phyloP scores from a whole-genome alignment of 1,284 basidiomycete species.

The Melampsora americana region DNA sequence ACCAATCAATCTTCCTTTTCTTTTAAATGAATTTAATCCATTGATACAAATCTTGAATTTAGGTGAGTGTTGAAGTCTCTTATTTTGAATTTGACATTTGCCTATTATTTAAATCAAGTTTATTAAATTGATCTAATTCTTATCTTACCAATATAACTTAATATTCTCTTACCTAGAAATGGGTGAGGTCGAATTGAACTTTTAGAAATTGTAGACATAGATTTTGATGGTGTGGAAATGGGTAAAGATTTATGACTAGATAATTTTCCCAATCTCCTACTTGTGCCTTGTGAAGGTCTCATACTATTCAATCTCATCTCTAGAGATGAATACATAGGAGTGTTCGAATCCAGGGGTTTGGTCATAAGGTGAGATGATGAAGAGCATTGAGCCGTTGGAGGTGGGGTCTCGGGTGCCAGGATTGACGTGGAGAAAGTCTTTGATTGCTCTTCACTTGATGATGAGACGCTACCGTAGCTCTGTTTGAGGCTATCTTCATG shows the following conservation, averaged over 20 bases:
- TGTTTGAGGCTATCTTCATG: no score
- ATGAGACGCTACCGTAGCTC: no score
- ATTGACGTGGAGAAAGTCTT: no score
- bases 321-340: not conserved
- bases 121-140: not conserved
- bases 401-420: no score
- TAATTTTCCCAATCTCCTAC: not conserved
- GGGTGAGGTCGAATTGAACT: not conserved
- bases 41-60: not conserved
- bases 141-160: not conserved
- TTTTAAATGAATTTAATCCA: not conserved
- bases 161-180: not conserved
- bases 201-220: not conserved
- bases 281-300: not conserved
- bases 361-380: no score
- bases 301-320: not conserved
- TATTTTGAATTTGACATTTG: not conserved
- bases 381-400: no score
- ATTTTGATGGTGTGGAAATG: not conserved
- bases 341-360: no score
- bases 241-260: not conserved
- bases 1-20: not conserved
- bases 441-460: no score
- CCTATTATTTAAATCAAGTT: not conserved
- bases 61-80: not conserved